phyloP scores from a whole-genome alignment of 2,329 filamentous ascomycete species.

The Fusarium phyllophilum region DNA sequence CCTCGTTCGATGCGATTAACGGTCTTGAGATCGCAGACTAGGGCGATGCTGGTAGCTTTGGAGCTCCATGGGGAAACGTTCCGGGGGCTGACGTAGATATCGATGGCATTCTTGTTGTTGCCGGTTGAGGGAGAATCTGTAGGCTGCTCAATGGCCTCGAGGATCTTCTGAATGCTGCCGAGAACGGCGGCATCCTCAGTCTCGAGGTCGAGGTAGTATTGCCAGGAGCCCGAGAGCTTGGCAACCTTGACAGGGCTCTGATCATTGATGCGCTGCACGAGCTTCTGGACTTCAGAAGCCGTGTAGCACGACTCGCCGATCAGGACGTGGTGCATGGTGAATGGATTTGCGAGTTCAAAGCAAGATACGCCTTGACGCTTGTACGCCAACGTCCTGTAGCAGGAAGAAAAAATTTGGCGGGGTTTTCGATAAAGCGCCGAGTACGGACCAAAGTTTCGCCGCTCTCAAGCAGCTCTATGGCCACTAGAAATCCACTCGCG shows the following conservation, averaged over 20 bases:
- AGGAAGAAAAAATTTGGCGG: constrained; percentile 39
- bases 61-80: constrained; percentile 98
- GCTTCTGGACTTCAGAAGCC: constrained; percentile 55
- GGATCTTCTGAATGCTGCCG: constrained; percentile 58
- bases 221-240: constrained; percentile 63
- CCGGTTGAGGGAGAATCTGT: constrained; percentile 42
- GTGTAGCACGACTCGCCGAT: constrained; percentile 62
- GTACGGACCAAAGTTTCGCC: too few species aligned
- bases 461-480: too few species aligned
- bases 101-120: constrained; percentile 57
- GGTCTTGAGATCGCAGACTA: constrained; percentile 84
- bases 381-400: constrained; percentile 27
- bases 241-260: constrained; percentile 57
- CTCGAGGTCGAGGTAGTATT: constrained; percentile 74
- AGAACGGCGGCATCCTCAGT: constrained; percentile 49
- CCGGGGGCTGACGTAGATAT: constrained; percentile 81
- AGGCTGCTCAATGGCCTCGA: constrained; percentile 52
- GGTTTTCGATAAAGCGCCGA: constrained; percentile 6
- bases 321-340: constrained; percentile 51
- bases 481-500: neutral
- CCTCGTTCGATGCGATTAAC: constrained; percentile 88
- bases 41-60: constrained; percentile 91
- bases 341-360: constrained; percentile 39
- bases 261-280: constrained; percentile 56
- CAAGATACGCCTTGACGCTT: constrained; percentile 42